phyloP scores from a whole-genome alignment of 495 filamentous ascomycete species.

The Barbatosphaeria neglecta region DNA sequence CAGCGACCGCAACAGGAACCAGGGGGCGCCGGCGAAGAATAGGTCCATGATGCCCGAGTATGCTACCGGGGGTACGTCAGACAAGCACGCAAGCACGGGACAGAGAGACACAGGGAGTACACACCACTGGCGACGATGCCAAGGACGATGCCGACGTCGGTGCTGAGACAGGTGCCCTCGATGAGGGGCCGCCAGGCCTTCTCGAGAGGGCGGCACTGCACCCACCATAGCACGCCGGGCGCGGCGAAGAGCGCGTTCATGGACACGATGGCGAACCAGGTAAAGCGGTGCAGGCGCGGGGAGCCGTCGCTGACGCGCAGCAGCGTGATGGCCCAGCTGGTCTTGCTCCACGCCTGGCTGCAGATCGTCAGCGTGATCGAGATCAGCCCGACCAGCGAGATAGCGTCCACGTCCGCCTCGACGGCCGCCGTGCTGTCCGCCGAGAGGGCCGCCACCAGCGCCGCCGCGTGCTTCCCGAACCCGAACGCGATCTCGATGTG shows the following conservation, averaged over 20 bases:
- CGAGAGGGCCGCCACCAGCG: background rate
- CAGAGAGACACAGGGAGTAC: background rate
- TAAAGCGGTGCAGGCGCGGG: background rate
- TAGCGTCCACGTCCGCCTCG: background rate
- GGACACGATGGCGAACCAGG: slow-evolving; percentile 6
- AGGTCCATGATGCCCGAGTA: slow-evolving; percentile 22
- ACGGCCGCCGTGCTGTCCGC: background rate
- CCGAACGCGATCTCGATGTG: slow-evolving; percentile 3
- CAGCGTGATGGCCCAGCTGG: background rate
- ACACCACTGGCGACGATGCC: slow-evolving; percentile 16
- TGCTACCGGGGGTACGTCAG: slow-evolving; percentile 6
- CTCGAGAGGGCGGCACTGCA: slow-evolving; percentile 5
- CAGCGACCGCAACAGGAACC: slow-evolving; percentile 9
- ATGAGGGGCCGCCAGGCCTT: slow-evolving; percentile 1
- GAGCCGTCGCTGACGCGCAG: slow-evolving; percentile 1
- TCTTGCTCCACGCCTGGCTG: slow-evolving; percentile 5
- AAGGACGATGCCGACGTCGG: slow-evolving; percentile 9
- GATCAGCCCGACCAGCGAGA: background rate
- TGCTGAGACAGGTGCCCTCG: slow-evolving; percentile 12
- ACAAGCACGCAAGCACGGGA: background rate
- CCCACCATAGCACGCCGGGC: slow-evolving; percentile 1
- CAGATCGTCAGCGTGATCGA: background rate
- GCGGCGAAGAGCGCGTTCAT: slow-evolving; percentile 5
- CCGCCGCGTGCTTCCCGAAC: slow-evolving; percentile 5
- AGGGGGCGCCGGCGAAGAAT: slow-evolving; percentile 15